Base-by-base conservation (phyloP, 495 filamentous ascomycete species). In the Aspergillus olivimuriae region DNA sequence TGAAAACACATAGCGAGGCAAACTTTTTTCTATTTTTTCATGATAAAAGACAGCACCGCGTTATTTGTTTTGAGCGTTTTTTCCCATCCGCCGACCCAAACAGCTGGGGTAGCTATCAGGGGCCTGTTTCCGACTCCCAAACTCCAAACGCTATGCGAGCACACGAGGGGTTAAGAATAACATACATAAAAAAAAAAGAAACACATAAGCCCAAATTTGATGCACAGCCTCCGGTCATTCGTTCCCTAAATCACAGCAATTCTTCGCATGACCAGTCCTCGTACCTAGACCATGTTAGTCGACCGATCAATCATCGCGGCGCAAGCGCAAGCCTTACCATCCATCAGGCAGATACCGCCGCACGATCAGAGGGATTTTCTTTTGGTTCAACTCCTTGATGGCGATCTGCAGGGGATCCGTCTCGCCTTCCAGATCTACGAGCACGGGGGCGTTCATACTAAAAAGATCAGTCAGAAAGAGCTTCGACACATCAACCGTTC, bases 231-330 rank as follows among this genome's bases (percentile, higher is more conserved):
- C 37, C 40, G 44, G 15, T 41, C 16, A 14, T 18, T 16, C 42
- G 36, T 43, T 40, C 19, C 21, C 40, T 28, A 8, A 32, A 52
- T 47, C 61, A 81, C 31, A 94, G 74, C 23, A 98, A 73, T 60
- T 98, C 92, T 70, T 98, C 92, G 69, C 89, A 95, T 40, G 88
- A 92, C 92, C 92, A 98, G 65, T 98, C 92, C 73, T 98, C 92
- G 61, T 98, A 98, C 69, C 91, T 95, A 47, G 21, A 23, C 19
- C 16, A 24, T 21, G 38, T 18, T 42, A 65, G n/a, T n/a, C n/a
- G n/a, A n/a, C n/a, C n/a, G n/a, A n/a, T n/a, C n/a, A n/a, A n/a
- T n/a, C n/a, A n/a, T n/a, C n/a, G n/a, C n/a, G n/a, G n/a, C n/a
- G n/a, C n/a, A n/a, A n/a, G n/a, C n/a, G n/a, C n/a, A n/a, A n/a